Percentiles rank a stretch among this genome's conserved stretches.
Conservation (phyloP, 2,329 filamentous ascomycete genomes). For the Pseudocercospora pini-densiflorae region DNA sequence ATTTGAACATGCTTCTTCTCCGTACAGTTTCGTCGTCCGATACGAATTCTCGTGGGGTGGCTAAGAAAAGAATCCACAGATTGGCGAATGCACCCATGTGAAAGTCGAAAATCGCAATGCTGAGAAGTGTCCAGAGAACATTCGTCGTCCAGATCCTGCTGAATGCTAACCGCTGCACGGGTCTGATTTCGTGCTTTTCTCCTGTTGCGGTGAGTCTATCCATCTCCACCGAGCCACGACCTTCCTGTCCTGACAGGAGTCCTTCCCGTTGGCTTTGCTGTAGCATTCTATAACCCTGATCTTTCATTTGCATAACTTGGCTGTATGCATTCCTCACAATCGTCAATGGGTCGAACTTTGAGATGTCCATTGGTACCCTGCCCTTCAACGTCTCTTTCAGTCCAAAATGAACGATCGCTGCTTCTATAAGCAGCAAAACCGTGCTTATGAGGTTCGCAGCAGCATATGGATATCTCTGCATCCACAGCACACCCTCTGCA, state of each 20-base stretch:
- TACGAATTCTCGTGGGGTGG: conserved; percentile 63
- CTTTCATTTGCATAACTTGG: conserved; percentile 29
- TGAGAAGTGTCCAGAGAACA: conserved; percentile 62
- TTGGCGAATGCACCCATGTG: conserved; percentile 78
- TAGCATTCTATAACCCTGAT: conserved; percentile 36
- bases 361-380: conserved; percentile 33
- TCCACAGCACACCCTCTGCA: conserved; percentile 61
- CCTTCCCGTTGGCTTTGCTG: conserved; percentile 37
- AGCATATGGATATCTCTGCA: conserved; percentile 65
- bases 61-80: conserved; percentile 77
- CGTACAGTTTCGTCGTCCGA: conserved; percentile 25
- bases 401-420: conserved; percentile 60
- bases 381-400: conserved; percentile 59
- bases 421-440: conserved; percentile 58
- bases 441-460: conserved; percentile 67
- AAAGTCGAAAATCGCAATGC: conserved; percentile 71
- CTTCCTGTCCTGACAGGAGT: conserved; percentile 37
- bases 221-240: conserved; percentile 37
- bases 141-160: conserved; percentile 59
- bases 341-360: conserved; percentile 33
- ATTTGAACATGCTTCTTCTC: conserved; percentile 56
- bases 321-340: conserved; percentile 27
- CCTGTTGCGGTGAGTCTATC: conserved; percentile 43
- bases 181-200: conserved; percentile 38
- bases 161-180: conserved; percentile 52